Base-by-base conservation (phyloP, 108 stramenopile species). In the Nannochloropsis gaditana region DNA sequence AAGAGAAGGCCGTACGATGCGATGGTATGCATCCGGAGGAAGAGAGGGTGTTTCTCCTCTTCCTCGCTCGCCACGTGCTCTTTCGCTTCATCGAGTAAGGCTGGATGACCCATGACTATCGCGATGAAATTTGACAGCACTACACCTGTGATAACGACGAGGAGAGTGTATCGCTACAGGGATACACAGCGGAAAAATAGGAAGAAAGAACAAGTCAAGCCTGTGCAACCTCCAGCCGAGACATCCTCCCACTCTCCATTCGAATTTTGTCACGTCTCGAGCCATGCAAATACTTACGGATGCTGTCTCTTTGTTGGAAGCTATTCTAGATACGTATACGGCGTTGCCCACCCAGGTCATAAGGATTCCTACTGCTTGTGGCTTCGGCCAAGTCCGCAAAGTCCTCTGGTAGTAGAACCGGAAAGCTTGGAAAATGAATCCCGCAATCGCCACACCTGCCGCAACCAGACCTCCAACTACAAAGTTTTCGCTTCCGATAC, bases 41-140 rank as follows among this genome's bases (percentile, higher is more conserved):
- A 73, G 3, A 73, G 59, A 73, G 59, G 59, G n/a, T 73, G 59
- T n/a, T 8, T 73, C 59, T 73, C 59, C 59, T 73, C 59, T n/a
- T 73, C 59, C 59, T 73, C 59, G 59, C 59, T 73, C 59, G 59
- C 15, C 19, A 73, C 59, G 59, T 73, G 59, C n/a, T 73, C 59
- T 73, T n/a, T 73, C 59, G 59, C 59, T n/a, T 73, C 59, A 8
- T 73, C 59, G 2, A 73, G 59, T n/a, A 73, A 6, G 59, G 59
- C 59, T 6, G 59, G 59, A n/a, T 73, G 59, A n/a, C 59, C 59
- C 19, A 73, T 4, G 59, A n/a, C 59, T 4, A 73, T 15, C 19
- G 59, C 15, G n/a, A 73, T n/a, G 59, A 73, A n/a, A 6, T 73
- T 73, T 15, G 59, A 73, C 19, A 73, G 59, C 15, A 73, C 59